Conservation (phyloP, 2,329 filamentous ascomycete genomes). For the Falciphora oryzae region DNA sequence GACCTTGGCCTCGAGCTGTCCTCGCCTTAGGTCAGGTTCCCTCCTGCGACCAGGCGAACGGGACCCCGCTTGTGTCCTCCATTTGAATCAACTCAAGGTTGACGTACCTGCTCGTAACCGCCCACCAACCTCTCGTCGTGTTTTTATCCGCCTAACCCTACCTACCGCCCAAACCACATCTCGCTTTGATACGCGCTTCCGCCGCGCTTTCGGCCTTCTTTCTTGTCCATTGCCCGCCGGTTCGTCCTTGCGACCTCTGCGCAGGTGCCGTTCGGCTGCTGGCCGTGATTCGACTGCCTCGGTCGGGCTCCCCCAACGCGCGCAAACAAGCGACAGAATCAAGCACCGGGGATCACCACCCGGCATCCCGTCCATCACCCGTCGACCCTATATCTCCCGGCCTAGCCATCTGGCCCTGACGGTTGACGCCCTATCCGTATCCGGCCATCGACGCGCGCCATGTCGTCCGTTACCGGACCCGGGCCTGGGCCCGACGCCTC, state of each 20-base stretch:
- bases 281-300: neutral
- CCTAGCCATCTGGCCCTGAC: too few relatives aligned
- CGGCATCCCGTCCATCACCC: neutral
- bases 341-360: neutral
- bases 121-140: neutral
- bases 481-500: slow-evolving; percentile 5
- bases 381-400: too few relatives aligned
- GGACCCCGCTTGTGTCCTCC: slow-evolving; percentile 1
- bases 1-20: neutral
- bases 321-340: neutral
- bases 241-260: neutral
- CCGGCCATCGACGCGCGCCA: slow-evolving; percentile 1
- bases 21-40: neutral
- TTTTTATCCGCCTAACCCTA: neutral
- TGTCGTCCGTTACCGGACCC: slow-evolving; percentile 4
- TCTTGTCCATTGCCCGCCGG: too few relatives aligned
- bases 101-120: neutral
- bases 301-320: neutral
- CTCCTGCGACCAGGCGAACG: neutral
- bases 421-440: neutral
- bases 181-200: neutral
- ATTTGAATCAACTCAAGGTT: neutral
- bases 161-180: neutral
- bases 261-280: neutral
- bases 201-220: neutral